A percentile compares a stretch with the other conserved stretches of the same genome.
phyloP scores from a whole-genome alignment of 805 yeast species.

The Wilhelminamyces savonicus region DNA sequence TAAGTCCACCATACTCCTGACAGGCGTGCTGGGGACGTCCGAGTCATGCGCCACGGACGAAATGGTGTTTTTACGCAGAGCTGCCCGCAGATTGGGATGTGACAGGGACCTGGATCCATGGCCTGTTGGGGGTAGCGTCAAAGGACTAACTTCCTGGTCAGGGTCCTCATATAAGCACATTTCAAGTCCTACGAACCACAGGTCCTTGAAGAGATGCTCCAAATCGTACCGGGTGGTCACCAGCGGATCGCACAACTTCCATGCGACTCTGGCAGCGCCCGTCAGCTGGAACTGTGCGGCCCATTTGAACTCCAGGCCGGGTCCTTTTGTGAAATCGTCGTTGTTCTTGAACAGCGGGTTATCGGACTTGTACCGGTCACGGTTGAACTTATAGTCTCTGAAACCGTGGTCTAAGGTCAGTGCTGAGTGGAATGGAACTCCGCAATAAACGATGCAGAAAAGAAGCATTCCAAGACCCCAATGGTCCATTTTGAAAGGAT shows the following conservation, averaged over 20 bases:
- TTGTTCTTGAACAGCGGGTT: conserved; percentile 46
- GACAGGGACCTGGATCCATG: no score
- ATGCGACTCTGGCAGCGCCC: conserved; percentile 63
- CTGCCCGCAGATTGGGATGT: conserved; percentile 17
- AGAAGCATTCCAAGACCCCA: conserved; percentile 71
- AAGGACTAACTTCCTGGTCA: conserved; percentile 32
- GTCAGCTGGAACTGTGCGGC: conserved; percentile 54
- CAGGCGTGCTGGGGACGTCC: conserved; percentile 18
- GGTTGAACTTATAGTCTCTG: conserved; percentile 50
- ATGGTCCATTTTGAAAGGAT: conserved; percentile 63
- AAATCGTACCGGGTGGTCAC: conserved; percentile 48
- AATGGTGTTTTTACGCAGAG: conserved; percentile 27
- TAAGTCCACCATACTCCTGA: conserved; percentile 36
- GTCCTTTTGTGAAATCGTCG: conserved; percentile 43
- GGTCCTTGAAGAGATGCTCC: conserved; percentile 49
- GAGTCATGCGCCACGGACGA: conserved; percentile 6
- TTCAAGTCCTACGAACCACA: conserved; percentile 56
- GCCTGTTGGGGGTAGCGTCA: conserved; percentile 16
- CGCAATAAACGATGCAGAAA: conserved; percentile 51
- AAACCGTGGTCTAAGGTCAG: conserved; percentile 41
- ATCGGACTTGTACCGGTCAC: conserved; percentile 31
- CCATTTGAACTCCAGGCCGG: conserved; percentile 67
- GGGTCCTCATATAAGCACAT: conserved; percentile 52
- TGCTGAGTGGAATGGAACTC: conserved; percentile 56
- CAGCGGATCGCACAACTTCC: conserved; percentile 69